Percentiles rank a stretch among this genome's conserved stretches.
Evolutionary conservation across 495 filamentous ascomycete species (phyloP).

Genomic region (Cryomyces minteri): DNA sequence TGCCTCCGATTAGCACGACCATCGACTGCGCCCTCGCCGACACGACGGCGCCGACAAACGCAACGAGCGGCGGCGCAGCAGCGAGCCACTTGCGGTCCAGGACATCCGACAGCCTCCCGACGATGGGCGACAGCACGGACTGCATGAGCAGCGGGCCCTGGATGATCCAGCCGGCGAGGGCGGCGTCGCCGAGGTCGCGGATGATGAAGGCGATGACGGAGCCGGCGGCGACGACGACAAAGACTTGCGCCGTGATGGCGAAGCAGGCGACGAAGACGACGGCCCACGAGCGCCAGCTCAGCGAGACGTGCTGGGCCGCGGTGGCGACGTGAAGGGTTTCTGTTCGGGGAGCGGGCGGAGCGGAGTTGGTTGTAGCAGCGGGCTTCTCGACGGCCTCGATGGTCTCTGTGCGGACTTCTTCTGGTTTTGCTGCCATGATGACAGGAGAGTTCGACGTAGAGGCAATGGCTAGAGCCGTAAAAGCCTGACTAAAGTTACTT

Average conservation of each 20-base stretch:
- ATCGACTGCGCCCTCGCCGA: constrained; percentile 35
- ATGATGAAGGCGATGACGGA: constrained; percentile 36
- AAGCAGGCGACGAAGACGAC: constrained; percentile 18
- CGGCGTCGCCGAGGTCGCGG: constrained; percentile 29
- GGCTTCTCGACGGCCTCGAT: not conserved
- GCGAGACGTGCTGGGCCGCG: constrained; percentile 9
- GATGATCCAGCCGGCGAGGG: constrained; percentile 34
- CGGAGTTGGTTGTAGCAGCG: not conserved
- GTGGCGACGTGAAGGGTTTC: constrained; percentile 2
- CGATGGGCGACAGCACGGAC: constrained; percentile 31
- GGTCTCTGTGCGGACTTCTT: constrained; percentile 1
- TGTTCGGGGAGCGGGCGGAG: constrained; percentile 2
- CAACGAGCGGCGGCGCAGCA: constrained; percentile 28
- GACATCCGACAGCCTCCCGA: constrained; percentile 35
- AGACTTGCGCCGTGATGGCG: constrained; percentile 25
- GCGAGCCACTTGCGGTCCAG: constrained; percentile 33
- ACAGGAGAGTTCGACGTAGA: too few species aligned
- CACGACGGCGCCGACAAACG: constrained; percentile 31
- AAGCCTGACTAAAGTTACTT: too few species aligned
- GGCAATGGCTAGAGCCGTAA: too few species aligned
- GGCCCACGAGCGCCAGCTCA: constrained; percentile 17
- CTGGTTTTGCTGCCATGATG: constrained; percentile 6
- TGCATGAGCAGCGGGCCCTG: constrained; percentile 37
- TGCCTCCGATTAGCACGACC: constrained; percentile 33
- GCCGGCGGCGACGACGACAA: constrained; percentile 35